Conservation (phyloP, 306 rosid species). For the Dryas alaskensis region DNA sequence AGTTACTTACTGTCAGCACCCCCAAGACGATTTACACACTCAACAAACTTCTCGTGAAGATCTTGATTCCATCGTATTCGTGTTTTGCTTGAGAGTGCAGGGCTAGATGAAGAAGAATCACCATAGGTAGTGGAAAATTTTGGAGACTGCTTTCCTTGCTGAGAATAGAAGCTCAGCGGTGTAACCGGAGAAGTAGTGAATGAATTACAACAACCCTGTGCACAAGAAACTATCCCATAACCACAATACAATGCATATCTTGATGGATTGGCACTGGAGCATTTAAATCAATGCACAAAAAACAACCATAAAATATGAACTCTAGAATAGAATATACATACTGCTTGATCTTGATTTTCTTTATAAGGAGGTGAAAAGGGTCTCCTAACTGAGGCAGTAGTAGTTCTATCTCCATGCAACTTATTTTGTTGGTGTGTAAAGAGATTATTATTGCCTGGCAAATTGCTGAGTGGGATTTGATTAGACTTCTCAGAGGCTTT, state of each 20-base stretch:
- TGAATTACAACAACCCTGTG: conserved; percentile 40
- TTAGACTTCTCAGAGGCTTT: conserved; percentile 30
- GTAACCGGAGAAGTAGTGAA: conserved; percentile 33
- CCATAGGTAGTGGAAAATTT: conserved; percentile 29
- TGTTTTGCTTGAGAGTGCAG: conserved; percentile 47
- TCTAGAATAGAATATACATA: conserved; percentile 27
- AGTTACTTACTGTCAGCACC: conserved; percentile 72
- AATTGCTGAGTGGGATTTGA: conserved; percentile 25
- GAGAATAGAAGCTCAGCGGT: conserved; percentile 42
- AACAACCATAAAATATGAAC: background rate
- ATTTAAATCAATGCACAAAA: background rate
- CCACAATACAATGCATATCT: background rate
- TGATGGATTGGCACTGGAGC: background rate
- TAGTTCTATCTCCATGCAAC: conserved; percentile 30
- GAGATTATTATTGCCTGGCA: conserved; percentile 24
- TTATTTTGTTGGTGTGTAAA: conserved; percentile 40
- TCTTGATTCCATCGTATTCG: conserved; percentile 91
- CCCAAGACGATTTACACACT: conserved; percentile 75
- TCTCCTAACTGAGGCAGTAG: conserved; percentile 25
- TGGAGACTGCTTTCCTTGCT: conserved; percentile 50
- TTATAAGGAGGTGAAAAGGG: conserved; percentile 33
- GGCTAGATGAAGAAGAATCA: conserved; percentile 36
- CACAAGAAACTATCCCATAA: conserved; percentile 13
- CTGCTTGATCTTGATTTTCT: conserved; percentile 51
- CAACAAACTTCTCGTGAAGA: conserved; percentile 88